Evolutionary conservation across 169 alveolate species (phyloP), one percentile per base, ranked within the genome.

Genomic region (Eimeria necatrix): DNA sequence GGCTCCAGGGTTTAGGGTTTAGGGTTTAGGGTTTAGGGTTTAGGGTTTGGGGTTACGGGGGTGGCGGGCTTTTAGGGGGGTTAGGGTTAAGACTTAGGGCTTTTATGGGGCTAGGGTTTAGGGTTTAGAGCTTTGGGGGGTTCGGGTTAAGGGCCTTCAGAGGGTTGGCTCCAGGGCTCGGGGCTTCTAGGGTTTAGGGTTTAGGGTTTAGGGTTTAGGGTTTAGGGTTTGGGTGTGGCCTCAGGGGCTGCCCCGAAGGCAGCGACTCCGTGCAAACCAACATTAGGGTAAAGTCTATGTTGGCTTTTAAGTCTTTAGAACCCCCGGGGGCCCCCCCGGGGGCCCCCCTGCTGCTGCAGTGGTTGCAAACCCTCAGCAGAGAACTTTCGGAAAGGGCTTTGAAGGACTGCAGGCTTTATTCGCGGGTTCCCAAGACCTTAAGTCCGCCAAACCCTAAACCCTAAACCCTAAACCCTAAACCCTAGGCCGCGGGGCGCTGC

Each of bases 211-310:
- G 73, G 73, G 73, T 61, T 61, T 61, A 61, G 73, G 73, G 73
- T 61, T 61, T 61, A 61, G 73, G 73, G 73, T 61, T 61, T 32
- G 32, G 81, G 46, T 4, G 14, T 71, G 3, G 53, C 22, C 41
- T 64, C 84, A 87, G 94, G 20, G 94, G 94, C 46, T 52, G 74
- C 52, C 76, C 74, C 12, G 94, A 87, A 22, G 94, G 94, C 52
- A 76, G 93, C 64, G 93, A 71, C 56, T 56, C 59, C 14, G 86
- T 87, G 85, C 32, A 87, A 52, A 56, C 56, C 3, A 87, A 87
- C 46, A 2, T 87, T 52, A 18, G 85, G 4, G 94, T 87, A 12
- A 87, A 87, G 71, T 87, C 94, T 41, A 87, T 87, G 94, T 85
- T 87, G 53, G 94, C 94, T 0, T 87, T 64, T 32, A 87, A 87